Base-by-base conservation (phyloP, 1,284 basidiomycete species). In the Moniliella sp. region DNA sequence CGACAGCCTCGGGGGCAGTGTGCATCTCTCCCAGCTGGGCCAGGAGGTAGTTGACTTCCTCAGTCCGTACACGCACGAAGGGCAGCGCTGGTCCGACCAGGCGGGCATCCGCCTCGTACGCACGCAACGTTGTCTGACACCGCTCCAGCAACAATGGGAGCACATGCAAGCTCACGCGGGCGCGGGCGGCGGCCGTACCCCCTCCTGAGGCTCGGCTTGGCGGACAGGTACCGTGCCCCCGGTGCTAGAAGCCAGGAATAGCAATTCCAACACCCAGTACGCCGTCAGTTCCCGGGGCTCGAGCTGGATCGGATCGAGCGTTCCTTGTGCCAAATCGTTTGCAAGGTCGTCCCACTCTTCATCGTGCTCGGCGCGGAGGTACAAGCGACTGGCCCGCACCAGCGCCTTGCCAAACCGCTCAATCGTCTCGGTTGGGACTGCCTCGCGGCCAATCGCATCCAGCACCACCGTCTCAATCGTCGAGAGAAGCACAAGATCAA, bases 221-320 rank as follows among this genome's bases (percentile, higher is more conserved):
- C 14, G 43, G 15, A 27, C 9, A 25, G 11, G 28, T 18, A 3
- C 27, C 12, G 27, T 15, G 14, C 15, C 30, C 15, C 72, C 65
- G 0, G 75, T 75, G 47, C 77, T n/a, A n/a, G 77, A 82, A 15
- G 78, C 67, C 40, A 77, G 58, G 57, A 91, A 83, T 11, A 94
- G 61, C 15, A 88, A 62, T n/a, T 91, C 82, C 40, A 93, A 77
- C 46, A 79, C 83, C 83, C 84, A 93, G 62, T 83, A 91, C 5
- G 78, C 75, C 51, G 84, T 82, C 5, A 76, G 66, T 60, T 94
- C 84, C 29, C 78, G 67, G 0, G 75, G 72, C 69, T 69, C 15
- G 63, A 63, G 33, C 0, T 27, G 11, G 1, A 43, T 37, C 9
- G 40, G 15, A 28, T n/a, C n/a, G n/a, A n/a, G n/a, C n/a, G n/a